Evolutionary conservation across 1,284 basidiomycete species (phyloP), one percentile per base, ranked within the genome.

Genomic region (Sanghuangporus weigelae): DNA sequence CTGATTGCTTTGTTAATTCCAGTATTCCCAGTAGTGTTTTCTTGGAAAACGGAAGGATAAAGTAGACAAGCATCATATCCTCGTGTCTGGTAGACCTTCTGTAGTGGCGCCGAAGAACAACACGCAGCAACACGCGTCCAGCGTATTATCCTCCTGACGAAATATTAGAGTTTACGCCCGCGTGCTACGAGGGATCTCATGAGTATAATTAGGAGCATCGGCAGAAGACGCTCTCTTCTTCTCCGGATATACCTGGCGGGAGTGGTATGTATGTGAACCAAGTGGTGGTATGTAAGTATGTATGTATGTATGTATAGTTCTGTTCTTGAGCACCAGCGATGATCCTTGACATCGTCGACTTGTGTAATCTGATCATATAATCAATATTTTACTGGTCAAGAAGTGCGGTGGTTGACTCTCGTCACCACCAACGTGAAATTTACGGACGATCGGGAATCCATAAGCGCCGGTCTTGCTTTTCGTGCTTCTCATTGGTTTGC

Each of bases 331-430:
- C 26, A 31, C 26, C 26, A 31, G 26, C 53, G 53, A 38, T 54
- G 53, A 54, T 54, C 53, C 53, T 38, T 54, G 53, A 54, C 53
- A 54, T 54, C 53, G 53, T 38, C 36, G 31, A 54, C 14, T 54
- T 23, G 12, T 7, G 16, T n/a, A 7, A 46, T 46, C 16, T 7
- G 40, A 11, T n/a, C 11, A 3, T 2, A n/a, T 46, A n/a, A 7
- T 46, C 16, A 46, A n/a, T 14, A 14, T 16, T n/a, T 7, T 7
- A 46, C 7, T n/a, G n/a, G n/a, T 46, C 44, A 31, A 31, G 26
- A 31, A 7, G n/a, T 46, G 44, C 10, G 16, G n/a, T 5, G 5
- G 16, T 46, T 46, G 44, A 19, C 50, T 51, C 50, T 51, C 26
- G n/a, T 35, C 4, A 6, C 10, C 21, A 12, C n/a, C 21, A 14